Conservation (phyloP, 805 yeast species). For the Starmerella ratchasimensis region DNA sequence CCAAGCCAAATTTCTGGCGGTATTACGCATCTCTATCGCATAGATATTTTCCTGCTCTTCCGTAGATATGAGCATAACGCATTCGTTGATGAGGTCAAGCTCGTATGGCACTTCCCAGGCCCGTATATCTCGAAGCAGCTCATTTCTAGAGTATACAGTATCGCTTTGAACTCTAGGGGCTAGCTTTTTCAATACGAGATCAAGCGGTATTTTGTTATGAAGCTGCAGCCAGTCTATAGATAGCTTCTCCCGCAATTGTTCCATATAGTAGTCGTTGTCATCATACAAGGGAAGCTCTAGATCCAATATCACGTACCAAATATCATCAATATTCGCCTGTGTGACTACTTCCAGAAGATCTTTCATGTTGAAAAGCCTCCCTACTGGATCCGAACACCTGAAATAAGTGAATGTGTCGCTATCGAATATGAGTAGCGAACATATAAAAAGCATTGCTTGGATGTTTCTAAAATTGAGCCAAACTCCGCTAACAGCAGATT, state of each 20-base stretch:
- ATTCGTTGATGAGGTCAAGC: slow-evolving; percentile 4
- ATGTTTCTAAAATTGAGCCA: slow-evolving; percentile 8
- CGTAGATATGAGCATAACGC: not conserved
- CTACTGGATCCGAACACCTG: slow-evolving; percentile 3
- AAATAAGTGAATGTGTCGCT: slow-evolving; percentile 7
- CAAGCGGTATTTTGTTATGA: slow-evolving; percentile 4
- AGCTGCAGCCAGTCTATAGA: slow-evolving; percentile 9
- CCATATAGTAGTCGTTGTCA: too few species aligned
- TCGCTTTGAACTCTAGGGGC: not conserved
- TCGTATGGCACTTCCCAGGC: slow-evolving; percentile 10
- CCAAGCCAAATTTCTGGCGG: not conserved
- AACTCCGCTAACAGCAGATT: not conserved
- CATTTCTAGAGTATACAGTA: not conserved
- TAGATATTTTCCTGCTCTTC: not conserved
- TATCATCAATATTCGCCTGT: slow-evolving; percentile 1
- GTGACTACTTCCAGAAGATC: slow-evolving; percentile 1
- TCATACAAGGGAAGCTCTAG: not conserved
- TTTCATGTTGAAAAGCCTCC: not conserved
- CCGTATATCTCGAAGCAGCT: not conserved
- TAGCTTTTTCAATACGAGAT: not conserved
- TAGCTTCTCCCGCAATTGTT: too few species aligned
- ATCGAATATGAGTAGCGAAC: slow-evolving; percentile 6
- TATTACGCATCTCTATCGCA: not conserved
- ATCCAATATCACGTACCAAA: not conserved
- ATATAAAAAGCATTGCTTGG: slow-evolving; percentile 8